Percentiles rank a stretch among this genome's conserved stretches.
Evolutionary conservation across 805 yeast genomes (phyloP).

Genomic region (Ogataea haglerorum): DNA sequence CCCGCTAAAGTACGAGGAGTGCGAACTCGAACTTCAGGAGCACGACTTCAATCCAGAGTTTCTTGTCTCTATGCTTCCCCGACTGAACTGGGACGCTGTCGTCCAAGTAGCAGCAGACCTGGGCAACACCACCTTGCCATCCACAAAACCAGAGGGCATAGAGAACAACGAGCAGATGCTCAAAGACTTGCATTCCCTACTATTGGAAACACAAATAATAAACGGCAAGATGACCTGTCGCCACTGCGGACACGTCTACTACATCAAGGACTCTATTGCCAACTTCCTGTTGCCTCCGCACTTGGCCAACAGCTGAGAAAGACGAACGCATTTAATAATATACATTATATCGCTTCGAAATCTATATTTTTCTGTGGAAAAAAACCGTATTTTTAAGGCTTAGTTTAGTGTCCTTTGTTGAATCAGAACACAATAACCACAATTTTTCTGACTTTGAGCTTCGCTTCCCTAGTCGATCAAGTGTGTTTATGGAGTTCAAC

Average conservation of each 20-base stretch:
- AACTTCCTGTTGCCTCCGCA: slow-evolving; percentile 94
- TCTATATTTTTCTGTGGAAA: slow-evolving; percentile 3
- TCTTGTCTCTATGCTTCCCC: slow-evolving; percentile 66
- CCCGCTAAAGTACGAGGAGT: slow-evolving; percentile 68
- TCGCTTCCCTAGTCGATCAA: background rate
- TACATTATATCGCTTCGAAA: background rate
- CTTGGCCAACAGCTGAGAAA: slow-evolving; percentile 44
- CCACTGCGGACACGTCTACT: slow-evolving; percentile 82
- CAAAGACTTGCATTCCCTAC: slow-evolving; percentile 69
- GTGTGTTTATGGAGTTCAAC: background rate
- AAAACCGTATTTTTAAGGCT: slow-evolving; percentile 3
- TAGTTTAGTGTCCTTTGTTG: slow-evolving; percentile 2
- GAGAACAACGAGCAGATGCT: slow-evolving; percentile 50
- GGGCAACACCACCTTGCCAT: slow-evolving; percentile 61
- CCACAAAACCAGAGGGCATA: slow-evolving; percentile 54
- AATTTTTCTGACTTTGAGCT: background rate
- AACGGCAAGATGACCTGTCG: slow-evolving; percentile 90
- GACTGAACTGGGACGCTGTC: slow-evolving; percentile 88
- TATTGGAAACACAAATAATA: slow-evolving; percentile 79
- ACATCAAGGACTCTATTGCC: slow-evolving; percentile 90
- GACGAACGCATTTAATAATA: background rate
- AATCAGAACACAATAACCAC: background rate
- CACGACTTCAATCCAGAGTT: slow-evolving; percentile 83
- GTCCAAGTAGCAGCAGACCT: slow-evolving; percentile 71
- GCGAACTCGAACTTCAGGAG: slow-evolving; percentile 72